Base-by-base conservation (phyloP, 208 protist species). In the Porcisia hertigi region DNA sequence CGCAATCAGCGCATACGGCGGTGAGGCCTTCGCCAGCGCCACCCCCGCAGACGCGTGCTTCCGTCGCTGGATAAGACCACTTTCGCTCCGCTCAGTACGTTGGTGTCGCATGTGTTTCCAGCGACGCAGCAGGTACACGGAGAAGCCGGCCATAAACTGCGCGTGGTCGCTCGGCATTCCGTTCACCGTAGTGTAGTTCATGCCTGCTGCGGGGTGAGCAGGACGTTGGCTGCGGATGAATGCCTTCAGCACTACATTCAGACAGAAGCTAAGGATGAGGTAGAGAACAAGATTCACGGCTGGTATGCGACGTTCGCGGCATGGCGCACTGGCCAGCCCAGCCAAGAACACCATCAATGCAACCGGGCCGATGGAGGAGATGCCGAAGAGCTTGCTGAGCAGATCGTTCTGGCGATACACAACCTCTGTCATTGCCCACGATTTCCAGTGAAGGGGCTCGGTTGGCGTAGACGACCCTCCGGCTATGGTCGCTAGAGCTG, bases 111-210 rank as follows among this genome's bases (percentile, higher is more conserved):
- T 30, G 41, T 41, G 66, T n/a, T 25, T 39, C 59, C 67, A 74
- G 79, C 84, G 41, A 12, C 67, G 77, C 55, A 82, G 58, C 20
- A 95, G 64, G 64, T 90, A 96, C 18, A 79, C 81, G 49, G 82
- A 78, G 36, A 96, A 87, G 60, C 92, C 93, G 39, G 84, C 85
- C 80, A 91, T 92, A 80, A 93, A 96, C 81, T 94, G 92, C 14
- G 92, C 76, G 75, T 94, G 89, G 63, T 91, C 84, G 69, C 90
- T 94, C 1, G 92, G 92, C 88, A 96, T 94, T 25, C 92, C 92
- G 57, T 96, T 76, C 36, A 66, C 4, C 25, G 84, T 89, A 34
- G 76, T 90, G 83, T 90, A 88, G 65, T 76, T 77, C 55, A 82
- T 62, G 3, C 58, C 70, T n/a, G 65, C 74, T 14, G 81, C 80